Conservation (phyloP, 2,329 filamentous ascomycete genomes). For the Herpotrichia juniperi region DNA sequence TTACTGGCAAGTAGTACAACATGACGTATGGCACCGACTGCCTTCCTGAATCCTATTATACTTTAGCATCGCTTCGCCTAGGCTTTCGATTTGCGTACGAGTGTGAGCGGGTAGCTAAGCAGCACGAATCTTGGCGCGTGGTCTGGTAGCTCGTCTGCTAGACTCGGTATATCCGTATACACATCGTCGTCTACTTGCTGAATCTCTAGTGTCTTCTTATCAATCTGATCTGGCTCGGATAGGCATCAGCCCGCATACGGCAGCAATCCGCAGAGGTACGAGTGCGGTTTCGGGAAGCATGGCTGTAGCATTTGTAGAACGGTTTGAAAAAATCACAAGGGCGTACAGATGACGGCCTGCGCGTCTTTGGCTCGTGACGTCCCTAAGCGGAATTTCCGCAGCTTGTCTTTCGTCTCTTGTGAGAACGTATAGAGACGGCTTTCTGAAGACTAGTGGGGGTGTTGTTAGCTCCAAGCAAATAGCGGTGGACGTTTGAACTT, state of each 20-base stretch:
- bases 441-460: conserved; percentile 68
- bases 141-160: conserved; percentile 89
- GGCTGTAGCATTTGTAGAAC: not conserved
- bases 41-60: conserved; percentile 74
- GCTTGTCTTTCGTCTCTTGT: conserved; percentile 82
- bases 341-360: conserved; percentile 92
- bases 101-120: conserved; percentile 86
- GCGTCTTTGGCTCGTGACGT: conserved; percentile 86
- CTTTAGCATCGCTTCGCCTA: not conserved
- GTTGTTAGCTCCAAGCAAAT: conserved; percentile 2
- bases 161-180: conserved; percentile 79
- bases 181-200: conserved; percentile 80
- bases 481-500: not conserved
- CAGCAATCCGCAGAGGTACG: conserved; percentile 3
- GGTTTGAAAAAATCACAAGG: conserved; percentile 11
- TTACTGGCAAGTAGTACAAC: conserved; percentile 91
- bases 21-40: conserved; percentile 91
- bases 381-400: conserved; percentile 91
- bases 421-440: conserved; percentile 92
- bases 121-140: conserved; percentile 89
- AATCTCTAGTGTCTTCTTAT: conserved; percentile 89
- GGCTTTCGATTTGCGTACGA: conserved; percentile 61
- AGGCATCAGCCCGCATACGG: conserved; percentile 34
- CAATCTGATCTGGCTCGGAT: conserved; percentile 74
- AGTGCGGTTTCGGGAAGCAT: not conserved